Conservation (phyloP, 2,329 filamentous ascomycete genomes). For the Pyrenophora tritici-repentis region DNA sequence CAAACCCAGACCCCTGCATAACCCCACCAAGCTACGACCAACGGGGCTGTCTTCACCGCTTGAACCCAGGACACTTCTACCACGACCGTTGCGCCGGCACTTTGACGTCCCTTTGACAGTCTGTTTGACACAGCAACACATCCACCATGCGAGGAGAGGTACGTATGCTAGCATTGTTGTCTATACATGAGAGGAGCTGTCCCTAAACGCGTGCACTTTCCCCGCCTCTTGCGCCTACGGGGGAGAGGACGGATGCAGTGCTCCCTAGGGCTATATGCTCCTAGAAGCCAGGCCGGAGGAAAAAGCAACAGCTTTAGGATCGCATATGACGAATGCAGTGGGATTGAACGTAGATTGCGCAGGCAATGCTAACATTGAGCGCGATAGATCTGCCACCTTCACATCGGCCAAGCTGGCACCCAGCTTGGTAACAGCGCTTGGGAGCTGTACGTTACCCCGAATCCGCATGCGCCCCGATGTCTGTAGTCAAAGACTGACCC, state of each 20-base stretch:
- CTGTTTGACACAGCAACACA: constrained; percentile 44
- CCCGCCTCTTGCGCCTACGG: constrained; percentile 11
- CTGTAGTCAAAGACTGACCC: constrained; percentile 21
- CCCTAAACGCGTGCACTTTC: constrained; percentile 1
- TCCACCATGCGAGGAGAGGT: constrained; percentile 50
- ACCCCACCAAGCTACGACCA: constrained; percentile 29
- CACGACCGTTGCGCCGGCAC: constrained; percentile 14
- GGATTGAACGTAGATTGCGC: not conserved
- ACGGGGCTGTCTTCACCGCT: constrained; percentile 23
- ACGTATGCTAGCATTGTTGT: constrained; percentile 23
- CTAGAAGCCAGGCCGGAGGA: not conserved
- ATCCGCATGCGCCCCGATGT: constrained; percentile 13
- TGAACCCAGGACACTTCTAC: constrained; percentile 21
- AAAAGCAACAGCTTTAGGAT: not conserved
- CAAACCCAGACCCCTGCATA: constrained; percentile 21
- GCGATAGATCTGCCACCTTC: constrained; percentile 65
- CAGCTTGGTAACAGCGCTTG: constrained; percentile 77
- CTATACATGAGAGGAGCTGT: not conserved
- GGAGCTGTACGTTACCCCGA: constrained; percentile 66
- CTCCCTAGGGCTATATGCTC: constrained; percentile 1
- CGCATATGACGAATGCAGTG: not conserved
- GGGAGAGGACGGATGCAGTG: constrained; percentile 3
- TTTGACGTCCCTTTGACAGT: constrained; percentile 30
- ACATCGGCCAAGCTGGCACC: constrained; percentile 73
- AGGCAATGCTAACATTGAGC: constrained; percentile 20